These are phyloP conservation scores for Saposhnikovia divaricata DNA, from an alignment of 129 eudicot genomes.

Conservation along the genomic window DNA sequence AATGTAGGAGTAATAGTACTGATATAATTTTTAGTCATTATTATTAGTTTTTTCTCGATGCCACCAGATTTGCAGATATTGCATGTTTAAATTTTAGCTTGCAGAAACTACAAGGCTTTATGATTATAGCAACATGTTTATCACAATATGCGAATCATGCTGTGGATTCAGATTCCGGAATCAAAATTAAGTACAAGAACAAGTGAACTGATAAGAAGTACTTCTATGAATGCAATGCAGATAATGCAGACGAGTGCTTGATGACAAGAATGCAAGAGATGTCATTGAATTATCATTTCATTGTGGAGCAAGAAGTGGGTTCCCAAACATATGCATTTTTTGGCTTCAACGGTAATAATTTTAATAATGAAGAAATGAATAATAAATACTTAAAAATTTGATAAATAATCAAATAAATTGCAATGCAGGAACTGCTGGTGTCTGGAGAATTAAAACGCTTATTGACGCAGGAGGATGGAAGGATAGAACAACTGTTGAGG, in stretches of 20 bases:
- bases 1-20: not conserved
- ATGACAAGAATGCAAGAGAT: conserved; percentile 98
- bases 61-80: not conserved
- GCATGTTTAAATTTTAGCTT: not conserved
- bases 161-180: not conserved
- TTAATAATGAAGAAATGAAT: conserved; percentile 4
- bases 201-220: not conserved
- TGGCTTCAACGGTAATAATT: conserved; percentile 66
- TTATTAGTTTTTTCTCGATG: not conserved
- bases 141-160: not conserved
- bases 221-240: conserved; percentile 25
- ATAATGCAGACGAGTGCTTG: conserved; percentile 87
- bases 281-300: conserved; percentile 90
- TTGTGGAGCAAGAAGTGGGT: conserved; percentile 95
- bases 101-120: not conserved
- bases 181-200: not conserved
- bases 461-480: conserved; percentile 98
- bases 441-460: conserved; percentile 83
- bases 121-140: not conserved
- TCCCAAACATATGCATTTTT: conserved; percentile 80
- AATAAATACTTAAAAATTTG: not conserved
- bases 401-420: not conserved
- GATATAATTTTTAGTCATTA: not conserved
- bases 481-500: conserved; percentile 91
- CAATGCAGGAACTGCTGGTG: conserved; percentile 84